Evolutionary conservation across 441 rosid genomes (phyloP), one percentile per base, ranked within the genome.

Genomic region (Pelargonium myrrhifolium): DNA sequence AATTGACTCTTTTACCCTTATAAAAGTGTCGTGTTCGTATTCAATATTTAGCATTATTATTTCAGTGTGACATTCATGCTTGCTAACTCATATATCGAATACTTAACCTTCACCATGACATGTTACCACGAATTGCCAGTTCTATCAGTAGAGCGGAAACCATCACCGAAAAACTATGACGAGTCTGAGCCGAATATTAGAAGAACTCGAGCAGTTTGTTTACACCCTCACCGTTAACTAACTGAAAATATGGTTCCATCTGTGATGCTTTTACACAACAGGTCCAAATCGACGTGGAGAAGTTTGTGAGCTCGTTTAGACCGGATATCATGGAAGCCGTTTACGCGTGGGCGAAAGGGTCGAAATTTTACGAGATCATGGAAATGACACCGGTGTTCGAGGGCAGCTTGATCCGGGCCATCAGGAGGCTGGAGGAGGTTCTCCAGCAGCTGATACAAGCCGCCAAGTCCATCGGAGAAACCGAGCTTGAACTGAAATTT

Each of bases 351-450:
- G 98, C 98, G 10, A 90, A 79, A 75, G 98, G 99, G 56, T 95
- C 98, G 2, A 95, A 90, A 76, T 92, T 95, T 74, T 92, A 86
- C 12, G 97, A 92, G 76, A 87, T 95, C 64, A 92, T 92, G 97
- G 95, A 95, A 79, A 84, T 88, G 8, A 90, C 98, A 14, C 93
- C 75, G 51, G 96, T 92, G 12, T 94, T 92, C 17, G 99, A 94
- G 75, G 99, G 99, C 71, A 92, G 98, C 82, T 82, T 94, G 86
- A 90, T 94, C 78, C 85, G 98, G 78, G 98, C 99, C n/a, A 92
- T 92, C 37, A 85, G 98, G 83, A 90, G 99, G 75, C 72, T 88
- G 77, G 99, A 92, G 73, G 99, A 94, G 80, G 96, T 94, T 73
- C 88, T 94, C 62, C 99, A 89, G 76, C 98, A 92, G 84, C 97